Evolutionary conservation across 345 rosid genomes (phyloP), one percentile per base, ranked within the genome.

Genomic region (Streptanthus diversifolius): DNA sequence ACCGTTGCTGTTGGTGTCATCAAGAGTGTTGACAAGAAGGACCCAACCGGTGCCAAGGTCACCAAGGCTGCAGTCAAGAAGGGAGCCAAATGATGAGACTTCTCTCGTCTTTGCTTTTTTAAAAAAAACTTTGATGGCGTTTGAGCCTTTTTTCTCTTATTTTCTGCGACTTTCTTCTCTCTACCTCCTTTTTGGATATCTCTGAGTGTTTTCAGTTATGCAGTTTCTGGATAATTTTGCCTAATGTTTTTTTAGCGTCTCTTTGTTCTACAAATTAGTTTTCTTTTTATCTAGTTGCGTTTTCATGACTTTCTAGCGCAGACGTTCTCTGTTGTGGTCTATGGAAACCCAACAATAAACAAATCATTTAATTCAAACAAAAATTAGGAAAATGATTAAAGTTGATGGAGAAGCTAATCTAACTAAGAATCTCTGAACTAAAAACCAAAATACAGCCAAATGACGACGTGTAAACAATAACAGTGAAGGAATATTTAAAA

Each of bases 1-100:
- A 91, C 95, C 0, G 97, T 90, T 1, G 97, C 97, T 6, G 97
- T 90, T 0, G 96, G 96, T 12, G 93, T 90, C 15, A 90, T 88
- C 80, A 90, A 90, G 88, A 86, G 45, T 0, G 96, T 90, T 3
- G 96, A 90, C 79, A 90, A 90, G 89, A 90, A 90, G 85, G 96
- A 90, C 45, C 91, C 96, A 0, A 7, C 71, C 2, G 90, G 90
- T 6, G 96, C 96, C 10, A 90, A 90, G 87, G 96, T 90, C 5
- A 90, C 96, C 39, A 90, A 90, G 64, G 85, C 97, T 47, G 97
- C 97, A 9, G 92, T 71, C 25, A 91, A 91, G 91, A 91, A 91
- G 87, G 87, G 86, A 41, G 84, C 80, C 68, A 90, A 90, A 85
- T 90, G 90, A 59, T 67, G 73, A 67, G 79, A 49, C 35, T 40